Evolutionary conservation across 2,329 filamentous ascomycete genomes (phyloP).

Genomic region (Cladosporium halotolerans): DNA sequence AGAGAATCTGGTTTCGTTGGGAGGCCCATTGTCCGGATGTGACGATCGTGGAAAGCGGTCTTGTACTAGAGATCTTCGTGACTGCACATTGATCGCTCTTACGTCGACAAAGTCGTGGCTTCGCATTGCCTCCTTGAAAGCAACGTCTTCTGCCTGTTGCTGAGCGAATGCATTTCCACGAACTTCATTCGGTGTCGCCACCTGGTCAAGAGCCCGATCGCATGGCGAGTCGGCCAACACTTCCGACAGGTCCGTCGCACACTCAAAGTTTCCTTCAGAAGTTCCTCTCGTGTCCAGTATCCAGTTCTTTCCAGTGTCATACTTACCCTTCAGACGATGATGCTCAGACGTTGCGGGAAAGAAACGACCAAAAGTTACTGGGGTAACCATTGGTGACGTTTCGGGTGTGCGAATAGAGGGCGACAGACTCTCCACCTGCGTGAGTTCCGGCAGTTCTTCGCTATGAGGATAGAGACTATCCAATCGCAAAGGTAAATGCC

Average conservation of each 20-base stretch:
- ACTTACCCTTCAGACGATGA: conserved; percentile 47
- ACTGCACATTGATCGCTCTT: neutral
- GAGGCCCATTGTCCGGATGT: too few relatives aligned
- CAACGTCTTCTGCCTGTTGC: neutral
- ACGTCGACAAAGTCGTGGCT: too few relatives aligned
- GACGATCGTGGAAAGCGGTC: too few relatives aligned
- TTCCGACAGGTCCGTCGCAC: too few relatives aligned
- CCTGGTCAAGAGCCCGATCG: too few relatives aligned
- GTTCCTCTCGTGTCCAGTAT: conserved; percentile 10
- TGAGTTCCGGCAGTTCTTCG: neutral
- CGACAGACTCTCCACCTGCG: neutral
- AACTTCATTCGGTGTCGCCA: neutral
- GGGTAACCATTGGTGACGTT: conserved; percentile 3
- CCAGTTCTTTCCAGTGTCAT: conserved; percentile 24
- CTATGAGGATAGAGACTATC: neutral
- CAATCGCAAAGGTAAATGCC: conserved; percentile 30
- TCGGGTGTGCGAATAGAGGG: conserved; percentile 7
- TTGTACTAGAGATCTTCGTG: neutral
- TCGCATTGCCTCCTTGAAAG: neutral
- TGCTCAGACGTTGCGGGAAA: conserved; percentile 32
- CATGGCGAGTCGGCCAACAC: too few relatives aligned
- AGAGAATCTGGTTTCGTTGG: conserved; percentile 13
- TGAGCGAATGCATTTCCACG: conserved; percentile 3
- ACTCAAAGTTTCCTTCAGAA: too few relatives aligned
- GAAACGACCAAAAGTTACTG: conserved; percentile 5